Conservation (phyloP, 2,329 filamentous ascomycete genomes). For the Penicillium digitatum region DNA sequence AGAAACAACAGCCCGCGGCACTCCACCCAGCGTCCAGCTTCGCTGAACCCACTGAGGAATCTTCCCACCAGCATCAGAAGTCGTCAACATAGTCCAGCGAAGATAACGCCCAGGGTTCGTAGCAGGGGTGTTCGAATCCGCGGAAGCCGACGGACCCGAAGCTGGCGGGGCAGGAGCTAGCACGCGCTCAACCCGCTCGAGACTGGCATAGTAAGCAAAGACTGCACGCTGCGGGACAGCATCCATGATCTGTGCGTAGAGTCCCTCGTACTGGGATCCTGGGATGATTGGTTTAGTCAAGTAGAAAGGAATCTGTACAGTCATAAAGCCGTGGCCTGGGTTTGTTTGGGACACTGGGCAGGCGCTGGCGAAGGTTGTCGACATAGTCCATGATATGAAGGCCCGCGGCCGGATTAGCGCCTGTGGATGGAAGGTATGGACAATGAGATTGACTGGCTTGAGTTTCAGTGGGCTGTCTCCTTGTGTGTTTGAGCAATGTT, state of each 20-base stretch:
- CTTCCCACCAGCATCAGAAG: conserved; percentile 35
- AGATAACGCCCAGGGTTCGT: conserved; percentile 4
- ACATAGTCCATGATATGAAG: conserved; percentile 34
- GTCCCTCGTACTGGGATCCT: not conserved
- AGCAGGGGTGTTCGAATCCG: not conserved
- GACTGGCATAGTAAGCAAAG: conserved; percentile 35
- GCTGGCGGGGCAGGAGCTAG: not conserved
- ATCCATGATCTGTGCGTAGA: conserved; percentile 22
- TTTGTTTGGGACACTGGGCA: not conserved
- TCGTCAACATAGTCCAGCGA: conserved; percentile 40
- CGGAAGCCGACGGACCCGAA: not conserved
- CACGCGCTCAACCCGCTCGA: conserved; percentile 29
- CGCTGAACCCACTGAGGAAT: conserved; percentile 39
- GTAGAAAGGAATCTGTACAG: conserved; percentile 33
- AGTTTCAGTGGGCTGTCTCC: not conserved
- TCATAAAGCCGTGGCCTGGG: conserved; percentile 25
- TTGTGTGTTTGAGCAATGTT: not conserved
- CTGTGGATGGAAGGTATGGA: conserved; percentile 35
- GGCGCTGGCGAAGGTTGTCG: conserved; percentile 25
- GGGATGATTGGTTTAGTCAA: not conserved
- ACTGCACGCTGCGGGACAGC: conserved; percentile 25
- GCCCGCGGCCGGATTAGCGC: conserved; percentile 32
- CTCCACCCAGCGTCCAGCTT: conserved; percentile 36
- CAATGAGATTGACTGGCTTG: conserved; percentile 33
- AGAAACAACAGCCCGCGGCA: conserved; percentile 36